Percentiles rank a stretch among this genome's conserved stretches.
These are phyloP conservation scores for Effrenium voratum DNA, from an alignment of 73 alveolate species.

Conservation along the genomic window DNA sequence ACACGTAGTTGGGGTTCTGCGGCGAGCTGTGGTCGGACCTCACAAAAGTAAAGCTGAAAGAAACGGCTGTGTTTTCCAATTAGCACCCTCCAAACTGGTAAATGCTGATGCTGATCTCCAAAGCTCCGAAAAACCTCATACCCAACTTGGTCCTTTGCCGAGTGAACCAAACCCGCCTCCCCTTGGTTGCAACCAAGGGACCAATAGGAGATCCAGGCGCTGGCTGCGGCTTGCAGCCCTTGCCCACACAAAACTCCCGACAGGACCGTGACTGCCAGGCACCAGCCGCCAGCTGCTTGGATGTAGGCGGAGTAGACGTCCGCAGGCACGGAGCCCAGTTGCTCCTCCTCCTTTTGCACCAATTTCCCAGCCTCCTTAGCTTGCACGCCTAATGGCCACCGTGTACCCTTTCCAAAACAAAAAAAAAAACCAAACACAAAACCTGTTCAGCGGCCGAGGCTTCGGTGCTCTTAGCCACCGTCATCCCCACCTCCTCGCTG, in stretches of 20 bases:
- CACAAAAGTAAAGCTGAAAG: no score
- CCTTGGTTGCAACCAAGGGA: no score
- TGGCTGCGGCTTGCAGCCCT: conserved; percentile 50
- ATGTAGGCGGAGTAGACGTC: conserved; percentile 80
- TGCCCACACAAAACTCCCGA: conserved; percentile 26
- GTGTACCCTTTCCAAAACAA: no score
- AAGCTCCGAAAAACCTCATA: no score
- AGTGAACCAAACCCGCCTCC: no score
- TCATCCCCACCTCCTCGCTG: background rate
- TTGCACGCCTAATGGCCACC: no score
- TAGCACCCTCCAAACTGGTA: background rate
- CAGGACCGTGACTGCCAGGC: conserved; percentile 25
- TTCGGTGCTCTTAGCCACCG: conserved; percentile 6
- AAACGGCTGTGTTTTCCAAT: no score
- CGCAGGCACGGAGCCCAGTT: conserved; percentile 51
- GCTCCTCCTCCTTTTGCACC: conserved; percentile 71
- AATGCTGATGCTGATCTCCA: no score
- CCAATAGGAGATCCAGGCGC: conserved; percentile 84
- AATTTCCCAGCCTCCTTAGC: conserved; percentile 28
- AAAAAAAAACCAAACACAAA: no score
- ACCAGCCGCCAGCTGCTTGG: conserved; percentile 60
- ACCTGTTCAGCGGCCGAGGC: no score
- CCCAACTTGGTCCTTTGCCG: no score
- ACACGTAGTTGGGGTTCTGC: conserved; percentile 8
- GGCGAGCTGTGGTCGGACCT: conserved; percentile 27